Percentiles rank a stretch among this genome's conserved stretches.
Evolutionary conservation across 331 rosid genomes (phyloP).

Genomic region (Quercus lobata): DNA sequence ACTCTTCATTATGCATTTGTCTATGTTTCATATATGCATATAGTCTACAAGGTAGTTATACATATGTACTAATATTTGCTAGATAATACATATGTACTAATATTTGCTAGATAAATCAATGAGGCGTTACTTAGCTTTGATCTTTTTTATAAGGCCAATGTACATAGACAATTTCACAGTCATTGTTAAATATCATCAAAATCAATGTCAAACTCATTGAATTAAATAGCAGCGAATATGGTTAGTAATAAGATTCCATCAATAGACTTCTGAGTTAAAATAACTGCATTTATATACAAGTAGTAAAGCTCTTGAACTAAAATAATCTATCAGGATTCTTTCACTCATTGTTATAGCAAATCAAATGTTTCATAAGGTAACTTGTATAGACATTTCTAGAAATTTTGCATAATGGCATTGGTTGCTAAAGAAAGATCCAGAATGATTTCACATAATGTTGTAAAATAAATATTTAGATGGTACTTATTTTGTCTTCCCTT

Average conservation of each 20-base stretch:
- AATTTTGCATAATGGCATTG: neutral
- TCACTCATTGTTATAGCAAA: too few relatives aligned
- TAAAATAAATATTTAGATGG: neutral
- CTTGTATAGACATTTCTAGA: neutral
- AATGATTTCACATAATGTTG: neutral
- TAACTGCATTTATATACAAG: neutral
- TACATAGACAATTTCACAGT: neutral
- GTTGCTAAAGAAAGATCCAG: neutral
- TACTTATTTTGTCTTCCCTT: neutral
- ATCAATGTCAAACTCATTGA: neutral
- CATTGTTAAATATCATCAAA: neutral
- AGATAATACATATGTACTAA: neutral
- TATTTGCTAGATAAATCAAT: neutral
- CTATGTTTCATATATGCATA: slow-evolving; percentile 3
- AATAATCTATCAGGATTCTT: neutral
- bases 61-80: neutral
- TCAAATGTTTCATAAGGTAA: neutral
- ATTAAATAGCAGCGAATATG: neutral
- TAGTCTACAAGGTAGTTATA: slow-evolving; percentile 1
- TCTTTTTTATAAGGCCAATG: neutral
- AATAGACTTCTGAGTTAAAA: neutral
- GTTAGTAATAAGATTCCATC: neutral
- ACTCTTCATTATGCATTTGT: slow-evolving; percentile 4
- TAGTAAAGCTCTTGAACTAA: neutral
- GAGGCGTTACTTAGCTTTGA: neutral